Evolutionary conservation across 768 basidiomycete genomes (phyloP).

Genomic region (Dentipellis sp.): DNA sequence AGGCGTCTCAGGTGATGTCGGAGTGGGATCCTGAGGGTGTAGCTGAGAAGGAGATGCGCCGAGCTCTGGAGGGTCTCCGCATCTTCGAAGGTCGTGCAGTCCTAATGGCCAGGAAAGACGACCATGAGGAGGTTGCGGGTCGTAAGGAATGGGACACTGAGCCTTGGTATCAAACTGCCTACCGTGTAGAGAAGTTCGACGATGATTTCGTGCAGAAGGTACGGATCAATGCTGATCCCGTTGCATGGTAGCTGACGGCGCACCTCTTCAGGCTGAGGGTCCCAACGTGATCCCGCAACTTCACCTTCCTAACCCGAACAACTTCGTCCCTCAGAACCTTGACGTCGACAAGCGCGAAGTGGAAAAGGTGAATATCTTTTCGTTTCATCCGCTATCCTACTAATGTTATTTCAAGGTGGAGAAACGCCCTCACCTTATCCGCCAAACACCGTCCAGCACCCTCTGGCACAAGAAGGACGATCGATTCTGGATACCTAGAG

Average conservation of each 20-base stretch:
- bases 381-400: not conserved
- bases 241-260: constrained; percentile 1
- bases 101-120: constrained; percentile 71
- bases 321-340: constrained; percentile 84
- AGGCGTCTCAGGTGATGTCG: constrained; percentile 60
- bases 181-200: constrained; percentile 64
- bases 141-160: constrained; percentile 59
- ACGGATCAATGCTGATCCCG: constrained; percentile 4
- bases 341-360: constrained; percentile 73
- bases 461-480: constrained; percentile 99
- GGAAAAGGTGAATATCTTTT: constrained; percentile 36
- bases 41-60: constrained; percentile 43
- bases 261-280: constrained; percentile 42
- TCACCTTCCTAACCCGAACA: constrained; percentile 75
- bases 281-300: constrained; percentile 61
- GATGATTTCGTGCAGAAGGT: constrained; percentile 52
- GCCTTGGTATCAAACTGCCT: constrained; percentile 89
- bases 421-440: constrained; percentile 66
- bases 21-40: constrained; percentile 54
- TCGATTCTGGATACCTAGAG: constrained; percentile 91
- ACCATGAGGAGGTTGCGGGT: constrained; percentile 40
- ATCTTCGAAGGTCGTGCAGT: constrained; percentile 58
- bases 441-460: constrained; percentile 58
- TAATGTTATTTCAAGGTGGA: constrained; percentile 39
- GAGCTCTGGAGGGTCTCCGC: constrained; percentile 51